A percentile compares a stretch with the other conserved stretches of the same genome.
Conservation (phyloP, 257 asterid genomes). For the Solanum lignicaule region DNA sequence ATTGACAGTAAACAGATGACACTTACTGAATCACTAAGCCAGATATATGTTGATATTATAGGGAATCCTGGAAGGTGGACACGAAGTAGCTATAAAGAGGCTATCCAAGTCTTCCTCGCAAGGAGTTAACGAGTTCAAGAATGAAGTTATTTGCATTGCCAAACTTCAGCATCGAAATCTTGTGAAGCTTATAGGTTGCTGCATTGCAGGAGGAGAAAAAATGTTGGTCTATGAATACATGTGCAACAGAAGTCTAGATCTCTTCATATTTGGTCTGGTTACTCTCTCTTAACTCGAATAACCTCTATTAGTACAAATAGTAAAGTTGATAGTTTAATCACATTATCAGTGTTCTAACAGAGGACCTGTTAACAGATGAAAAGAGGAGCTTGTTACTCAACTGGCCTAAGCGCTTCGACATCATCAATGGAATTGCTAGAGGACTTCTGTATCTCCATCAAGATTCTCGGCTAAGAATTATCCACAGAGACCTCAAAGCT, state of each 20-base stretch:
- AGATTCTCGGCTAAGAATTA: slow-evolving; percentile 22
- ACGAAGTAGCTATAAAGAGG: slow-evolving; percentile 28
- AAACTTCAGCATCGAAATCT: slow-evolving; percentile 5
- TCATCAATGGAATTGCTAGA: slow-evolving; percentile 22
- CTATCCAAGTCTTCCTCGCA: slow-evolving; percentile 21
- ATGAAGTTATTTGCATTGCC: slow-evolving; percentile 10
- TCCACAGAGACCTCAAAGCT: slow-evolving; percentile 24
- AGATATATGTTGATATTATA: neutral
- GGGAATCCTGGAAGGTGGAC: slow-evolving; percentile 15
- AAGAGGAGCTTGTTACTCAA: neutral
- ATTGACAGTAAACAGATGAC: neutral
- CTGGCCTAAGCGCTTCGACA: slow-evolving; percentile 18
- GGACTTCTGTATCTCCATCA: slow-evolving; percentile 27
- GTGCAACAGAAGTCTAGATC: slow-evolving; percentile 17
- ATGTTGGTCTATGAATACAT: neutral
- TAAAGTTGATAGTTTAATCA: neutral
- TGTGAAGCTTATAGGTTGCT: slow-evolving; percentile 29
- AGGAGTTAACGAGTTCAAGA: slow-evolving; percentile 30
- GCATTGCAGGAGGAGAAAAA: slow-evolving; percentile 20
- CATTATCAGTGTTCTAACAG: neutral
- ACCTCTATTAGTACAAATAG: neutral
- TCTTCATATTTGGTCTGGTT: slow-evolving; percentile 22
- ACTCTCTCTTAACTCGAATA: neutral
- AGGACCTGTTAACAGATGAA: slow-evolving; percentile 12
- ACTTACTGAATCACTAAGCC: neutral